A percentile compares a stretch with the other conserved stretches of the same genome.
Conservation (phyloP, 352 stramenopile species). For the Globisporangium canariense region DNA sequence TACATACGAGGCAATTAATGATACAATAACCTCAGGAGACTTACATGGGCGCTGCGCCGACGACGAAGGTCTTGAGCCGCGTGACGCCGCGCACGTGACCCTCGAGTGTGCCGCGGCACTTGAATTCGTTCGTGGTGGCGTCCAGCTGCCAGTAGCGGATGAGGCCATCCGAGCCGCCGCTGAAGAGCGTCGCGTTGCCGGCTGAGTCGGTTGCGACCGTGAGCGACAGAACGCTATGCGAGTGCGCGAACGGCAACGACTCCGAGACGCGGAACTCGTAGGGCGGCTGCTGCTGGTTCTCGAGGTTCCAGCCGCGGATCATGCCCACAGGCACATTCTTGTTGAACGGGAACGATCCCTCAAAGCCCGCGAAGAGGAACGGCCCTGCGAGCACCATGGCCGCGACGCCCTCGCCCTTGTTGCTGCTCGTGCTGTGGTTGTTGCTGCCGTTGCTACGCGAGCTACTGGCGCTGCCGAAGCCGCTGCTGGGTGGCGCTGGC, state of each 20-base stretch:
- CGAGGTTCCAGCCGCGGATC: constrained; percentile 80
- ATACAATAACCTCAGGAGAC: background rate
- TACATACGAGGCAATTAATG: too few relatives aligned
- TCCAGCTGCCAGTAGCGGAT: constrained; percentile 86
- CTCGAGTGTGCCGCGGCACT: constrained; percentile 70
- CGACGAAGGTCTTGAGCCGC: constrained; percentile 78
- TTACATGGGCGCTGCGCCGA: constrained; percentile 59
- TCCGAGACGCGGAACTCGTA: constrained; percentile 69
- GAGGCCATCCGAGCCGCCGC: constrained; percentile 63
- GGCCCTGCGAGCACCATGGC: constrained; percentile 68
- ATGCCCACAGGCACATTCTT: constrained; percentile 61
- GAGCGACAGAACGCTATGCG: constrained; percentile 68
- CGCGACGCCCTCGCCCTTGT: constrained; percentile 53
- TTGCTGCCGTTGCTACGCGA: constrained; percentile 18
- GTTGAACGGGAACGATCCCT: constrained; percentile 57
- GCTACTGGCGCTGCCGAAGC: constrained; percentile 15
- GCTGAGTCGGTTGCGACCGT: constrained; percentile 63
- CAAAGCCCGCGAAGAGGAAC: constrained; percentile 82
- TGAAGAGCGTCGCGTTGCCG: constrained; percentile 73
- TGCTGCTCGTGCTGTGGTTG: constrained; percentile 6
- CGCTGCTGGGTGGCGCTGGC: background rate
- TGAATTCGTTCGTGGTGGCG: constrained; percentile 60
- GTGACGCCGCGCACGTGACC: constrained; percentile 78
- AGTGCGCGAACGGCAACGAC: constrained; percentile 71
- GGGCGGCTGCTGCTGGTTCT: constrained; percentile 54